Evolutionary conservation across 345 rosid species (phyloP), one percentile per base, ranked within the genome.

Genomic region (Brassica nigra): DNA sequence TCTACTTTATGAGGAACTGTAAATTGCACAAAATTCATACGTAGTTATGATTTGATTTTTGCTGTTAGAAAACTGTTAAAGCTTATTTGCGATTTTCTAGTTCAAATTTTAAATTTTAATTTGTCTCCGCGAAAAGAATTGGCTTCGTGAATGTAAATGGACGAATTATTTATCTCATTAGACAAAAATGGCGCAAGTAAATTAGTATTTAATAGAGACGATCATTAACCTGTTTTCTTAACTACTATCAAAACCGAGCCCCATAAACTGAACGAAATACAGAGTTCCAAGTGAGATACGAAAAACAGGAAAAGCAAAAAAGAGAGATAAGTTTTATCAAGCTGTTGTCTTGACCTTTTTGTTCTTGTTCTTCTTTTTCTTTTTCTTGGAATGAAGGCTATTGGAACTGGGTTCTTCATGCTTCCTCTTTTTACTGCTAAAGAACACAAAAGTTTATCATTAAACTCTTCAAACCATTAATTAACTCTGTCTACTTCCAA

Each of bases 401-500:
- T 79, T 85, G 31, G 92, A 87, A 78, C 85, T 88, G 31, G 84
- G 80, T 81, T 88, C 97, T 68, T 85, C 87, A 6, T 90, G 70
- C 85, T 87, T 83, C 80, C 97, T 86, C 83, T 92, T 95, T 44
- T 90, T 86, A 73, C 99, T 95, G 91, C 80, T 10, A 49, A 65
- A 39, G 6, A 16, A 76, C 49, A 71, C 42, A 68, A 42, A 31
- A 31, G 9, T 1, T 61, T 39, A 71, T 18, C 76, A 71, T 78
- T 63, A 23, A 14, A 36, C 59, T 36, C 6, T 23, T 62, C 52
- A 18, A 23, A 23, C 27, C 27, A 23, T 23, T 23, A 23, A 23
- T 23, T 23, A 23, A 23, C 27, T 23, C 27, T 23, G 27, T 23
- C 27, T 23, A 23, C 27, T 23, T 23, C 27, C 27, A 23, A 23